Base-by-base conservation (phyloP, 2,329 filamentous ascomycete genomes). In the Xylariaceae sp. region DNA sequence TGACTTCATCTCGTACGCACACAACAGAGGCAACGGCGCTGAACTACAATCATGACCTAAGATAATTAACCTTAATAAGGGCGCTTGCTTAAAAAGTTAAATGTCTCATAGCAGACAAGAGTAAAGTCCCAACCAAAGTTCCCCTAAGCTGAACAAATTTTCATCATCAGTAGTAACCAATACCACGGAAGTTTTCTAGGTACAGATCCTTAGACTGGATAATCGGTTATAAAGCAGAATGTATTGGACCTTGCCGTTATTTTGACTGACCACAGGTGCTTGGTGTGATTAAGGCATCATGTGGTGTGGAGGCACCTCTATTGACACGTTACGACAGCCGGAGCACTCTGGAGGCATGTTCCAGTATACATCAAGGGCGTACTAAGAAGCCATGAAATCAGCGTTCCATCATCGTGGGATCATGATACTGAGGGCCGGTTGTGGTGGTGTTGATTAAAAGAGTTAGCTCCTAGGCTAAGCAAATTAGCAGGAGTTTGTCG, bases 1-100 rank as follows among this genome's bases (percentile, higher is more conserved):
- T 70, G 69, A 71, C 66, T 69, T 69, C 68, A 70, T 65, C 34
- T 57, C 55, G 47, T 41, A 44, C 48, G 9, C 56, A 66, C 37
- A 26, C 31, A 26, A 17, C 8, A 39, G 19, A 37, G 23, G 34
- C 36, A 58, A 47, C 16, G 34, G 53, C 53, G 24, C 26, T 26
- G 44, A 61, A 62, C 47, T 23, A 58, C 58, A 57, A 66, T 65
- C 41, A 51, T 60, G 50, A 56, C 51, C 58, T 62, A 16, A 31
- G 39, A 48, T 21, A 29, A 17, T 1, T 28, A 36, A 8, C 14
- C 21, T 33, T n/a, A 29, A 17, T 26, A 29, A 16, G 39, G 11
- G 21, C 28, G 19, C 6, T 44, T n/a, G 12, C 4, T 16, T 17
- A 23, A 24, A 39, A 39, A n/a, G 19, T 37, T 17, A 19, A 56